Evolutionary conservation across 2,329 filamentous ascomycete species (phyloP).

Genomic region (Stemphylium vesicarium): DNA sequence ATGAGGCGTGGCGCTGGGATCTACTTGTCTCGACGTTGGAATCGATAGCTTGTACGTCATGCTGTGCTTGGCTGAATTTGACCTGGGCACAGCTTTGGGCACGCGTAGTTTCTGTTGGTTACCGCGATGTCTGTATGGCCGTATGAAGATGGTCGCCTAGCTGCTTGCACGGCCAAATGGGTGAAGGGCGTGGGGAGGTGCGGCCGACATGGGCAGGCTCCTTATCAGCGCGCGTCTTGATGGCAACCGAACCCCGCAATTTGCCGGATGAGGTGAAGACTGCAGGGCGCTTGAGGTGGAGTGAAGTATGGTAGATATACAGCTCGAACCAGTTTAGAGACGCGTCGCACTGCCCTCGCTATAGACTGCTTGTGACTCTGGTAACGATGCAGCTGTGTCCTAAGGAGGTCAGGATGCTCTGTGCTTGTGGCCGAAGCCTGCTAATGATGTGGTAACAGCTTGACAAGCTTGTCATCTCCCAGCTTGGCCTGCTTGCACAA

Average conservation of each 20-base stretch:
- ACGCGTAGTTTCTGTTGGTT: background rate
- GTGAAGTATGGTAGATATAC: background rate
- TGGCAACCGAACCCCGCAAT: conserved; percentile 17
- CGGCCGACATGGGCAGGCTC: conserved; percentile 1
- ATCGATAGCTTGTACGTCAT: conserved; percentile 1
- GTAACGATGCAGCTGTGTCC: conserved; percentile 47
- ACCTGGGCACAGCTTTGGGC: background rate
- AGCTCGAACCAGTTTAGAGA: background rate
- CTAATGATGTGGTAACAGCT: conserved; percentile 63
- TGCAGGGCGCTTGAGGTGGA: background rate
- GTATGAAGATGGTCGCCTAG: background rate
- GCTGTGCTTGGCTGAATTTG: background rate
- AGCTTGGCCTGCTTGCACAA: conserved; percentile 87
- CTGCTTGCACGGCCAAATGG: background rate
- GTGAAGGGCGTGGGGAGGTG: background rate
- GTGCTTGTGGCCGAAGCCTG: conserved; percentile 8
- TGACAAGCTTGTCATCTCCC: conserved; percentile 93
- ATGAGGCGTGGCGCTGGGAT: background rate
- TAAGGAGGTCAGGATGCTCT: conserved; percentile 40
- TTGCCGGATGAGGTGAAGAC: conserved; percentile 11
- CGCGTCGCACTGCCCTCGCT: background rate
- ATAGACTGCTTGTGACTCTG: background rate
- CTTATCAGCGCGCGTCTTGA: conserved; percentile 21
- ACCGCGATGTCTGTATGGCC: conserved; percentile 1
- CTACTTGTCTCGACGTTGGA: background rate